Evolutionary conservation across 164 flowering plant species (phyloP).

Genomic region (Stephania cephalantha): DNA sequence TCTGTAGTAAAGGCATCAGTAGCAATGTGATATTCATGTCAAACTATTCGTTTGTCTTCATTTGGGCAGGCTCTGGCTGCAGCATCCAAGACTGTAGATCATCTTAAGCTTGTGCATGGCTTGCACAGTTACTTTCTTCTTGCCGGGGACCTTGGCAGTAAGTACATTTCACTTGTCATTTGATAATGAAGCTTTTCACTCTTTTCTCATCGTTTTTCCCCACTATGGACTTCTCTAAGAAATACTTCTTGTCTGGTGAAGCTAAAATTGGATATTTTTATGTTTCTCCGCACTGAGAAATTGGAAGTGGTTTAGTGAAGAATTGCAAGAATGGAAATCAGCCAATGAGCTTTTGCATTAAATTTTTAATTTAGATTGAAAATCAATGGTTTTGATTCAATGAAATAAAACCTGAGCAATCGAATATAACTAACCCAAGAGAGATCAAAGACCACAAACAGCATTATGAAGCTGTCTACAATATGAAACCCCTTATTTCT

Average conservation of each 20-base stretch:
- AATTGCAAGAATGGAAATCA: too few species aligned
- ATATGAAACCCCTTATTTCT: too few species aligned
- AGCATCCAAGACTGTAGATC: slow-evolving; percentile 93
- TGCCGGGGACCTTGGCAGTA: slow-evolving; percentile 72
- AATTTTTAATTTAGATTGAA: too few species aligned
- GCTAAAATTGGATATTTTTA: background rate
- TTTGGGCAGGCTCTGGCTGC: slow-evolving; percentile 85
- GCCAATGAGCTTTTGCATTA: too few species aligned
- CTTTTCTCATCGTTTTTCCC: background rate
- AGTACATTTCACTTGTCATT: slow-evolving; percentile 24
- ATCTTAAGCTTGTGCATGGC: slow-evolving; percentile 75
- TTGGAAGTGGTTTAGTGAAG: background rate
- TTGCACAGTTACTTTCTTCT: slow-evolving; percentile 84
- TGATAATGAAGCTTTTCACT: background rate
- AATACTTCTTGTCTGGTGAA: background rate
- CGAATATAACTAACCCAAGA: too few species aligned
- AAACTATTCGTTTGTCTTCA: background rate
- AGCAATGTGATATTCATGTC: background rate
- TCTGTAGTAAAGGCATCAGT: background rate
- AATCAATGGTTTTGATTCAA: too few species aligned
- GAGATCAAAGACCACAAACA: too few species aligned
- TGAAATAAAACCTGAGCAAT: too few species aligned
- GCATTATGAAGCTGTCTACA: too few species aligned
- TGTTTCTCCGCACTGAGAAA: background rate
- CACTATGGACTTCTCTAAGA: background rate